Conservation (phyloP, 73 alveolate genomes). For the Uronychia binucleata region DNA sequence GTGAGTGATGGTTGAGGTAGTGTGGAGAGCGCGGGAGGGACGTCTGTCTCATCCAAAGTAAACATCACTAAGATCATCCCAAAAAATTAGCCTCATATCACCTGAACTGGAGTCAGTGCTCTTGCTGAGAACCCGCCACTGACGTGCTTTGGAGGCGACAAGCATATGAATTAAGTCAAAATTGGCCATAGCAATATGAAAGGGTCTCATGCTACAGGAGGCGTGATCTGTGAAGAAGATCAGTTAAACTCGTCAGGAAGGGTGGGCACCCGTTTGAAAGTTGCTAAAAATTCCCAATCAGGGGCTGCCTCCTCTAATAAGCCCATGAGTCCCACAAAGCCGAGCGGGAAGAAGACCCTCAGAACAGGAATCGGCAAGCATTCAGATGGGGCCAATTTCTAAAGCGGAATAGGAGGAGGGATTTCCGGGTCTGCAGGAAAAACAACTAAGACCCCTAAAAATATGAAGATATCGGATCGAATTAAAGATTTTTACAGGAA, state of each 20-base stretch:
- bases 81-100: neutral
- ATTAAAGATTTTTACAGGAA: neutral
- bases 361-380: neutral
- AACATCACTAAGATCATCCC: neutral
- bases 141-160: neutral
- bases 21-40: neutral
- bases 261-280: neutral
- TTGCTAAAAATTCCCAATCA: neutral
- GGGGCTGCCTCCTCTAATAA: neutral
- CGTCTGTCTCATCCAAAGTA: neutral
- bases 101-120: neutral
- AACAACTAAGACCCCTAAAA: neutral
- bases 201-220: neutral
- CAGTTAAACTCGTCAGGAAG: neutral
- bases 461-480: neutral
- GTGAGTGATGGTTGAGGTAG: too few relatives aligned
- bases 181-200: neutral
- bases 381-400: too few relatives aligned
- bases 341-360: neutral
- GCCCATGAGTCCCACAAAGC: neutral
- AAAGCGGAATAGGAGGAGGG: neutral
- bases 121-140: neutral
- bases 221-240: neutral
- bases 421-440: neutral
- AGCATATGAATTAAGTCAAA: neutral